Percentiles rank a stretch among this genome's conserved stretches.
Conservation (phyloP, 2,329 filamentous ascomycete genomes). For the Aspergillus sp. region DNA sequence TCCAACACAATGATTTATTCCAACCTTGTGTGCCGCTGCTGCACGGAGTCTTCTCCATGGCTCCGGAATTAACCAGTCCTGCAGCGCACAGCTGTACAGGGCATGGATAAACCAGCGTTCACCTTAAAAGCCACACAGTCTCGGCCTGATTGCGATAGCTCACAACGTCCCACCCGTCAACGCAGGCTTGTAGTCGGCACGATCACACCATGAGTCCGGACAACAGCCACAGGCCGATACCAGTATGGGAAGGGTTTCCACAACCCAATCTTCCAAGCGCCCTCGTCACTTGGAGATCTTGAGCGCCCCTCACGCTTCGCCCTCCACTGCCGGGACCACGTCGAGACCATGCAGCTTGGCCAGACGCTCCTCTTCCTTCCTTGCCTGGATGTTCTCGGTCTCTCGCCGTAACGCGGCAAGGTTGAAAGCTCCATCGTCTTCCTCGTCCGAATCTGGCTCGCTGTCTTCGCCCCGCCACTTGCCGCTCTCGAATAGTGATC, state of each 20-base stretch:
- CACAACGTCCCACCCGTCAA: constrained; percentile 13
- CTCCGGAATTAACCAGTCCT: constrained; percentile 10
- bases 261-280: constrained; percentile 30
- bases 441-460: constrained; percentile 62
- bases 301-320: constrained; percentile 27
- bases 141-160: constrained; percentile 22
- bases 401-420: constrained; percentile 78
- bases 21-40: constrained; percentile 25
- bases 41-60: constrained; percentile 20
- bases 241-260: constrained; percentile 23
- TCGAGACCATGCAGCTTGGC: constrained; percentile 34
- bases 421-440: constrained; percentile 62
- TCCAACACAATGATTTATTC: constrained; percentile 27
- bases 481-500: constrained; percentile 93
- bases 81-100: constrained; percentile 9
- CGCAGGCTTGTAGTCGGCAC: constrained; percentile 25
- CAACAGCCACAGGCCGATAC: constrained; percentile 19
- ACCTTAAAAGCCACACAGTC: constrained; percentile 24
- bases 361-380: constrained; percentile 74
- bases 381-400: constrained; percentile 72
- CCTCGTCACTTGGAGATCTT: constrained; percentile 20
- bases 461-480: constrained; percentile 74
- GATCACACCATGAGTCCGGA: constrained; percentile 23
- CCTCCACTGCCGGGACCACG: constrained; percentile 24
- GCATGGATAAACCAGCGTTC: constrained; percentile 18